phyloP scores from a whole-genome alignment of 2,329 filamentous ascomycete species.

The Aquanectria penicillioides region DNA sequence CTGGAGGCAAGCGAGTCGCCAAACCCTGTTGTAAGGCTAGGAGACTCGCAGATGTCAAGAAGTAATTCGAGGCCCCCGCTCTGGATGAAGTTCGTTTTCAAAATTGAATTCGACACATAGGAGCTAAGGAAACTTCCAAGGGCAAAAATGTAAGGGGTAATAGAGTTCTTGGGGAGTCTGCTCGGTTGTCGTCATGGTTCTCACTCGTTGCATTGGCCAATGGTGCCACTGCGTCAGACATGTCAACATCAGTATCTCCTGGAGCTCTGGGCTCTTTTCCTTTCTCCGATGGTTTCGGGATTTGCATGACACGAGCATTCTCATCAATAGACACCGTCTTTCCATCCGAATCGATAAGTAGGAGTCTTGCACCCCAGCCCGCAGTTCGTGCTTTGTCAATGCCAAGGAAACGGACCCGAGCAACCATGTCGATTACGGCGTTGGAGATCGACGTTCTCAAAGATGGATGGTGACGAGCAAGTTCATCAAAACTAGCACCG shows the following conservation, averaged over 20 bases:
- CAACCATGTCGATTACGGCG: constrained; percentile 89
- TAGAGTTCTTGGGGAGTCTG: constrained; percentile 46
- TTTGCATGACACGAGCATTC: constrained; percentile 51
- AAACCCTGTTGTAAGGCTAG: constrained; percentile 74
- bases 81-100: constrained; percentile 80
- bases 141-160: constrained; percentile 78
- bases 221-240: constrained; percentile 66
- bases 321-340: constrained; percentile 64
- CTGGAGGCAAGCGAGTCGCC: constrained; percentile 73
- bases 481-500: constrained; percentile 89
- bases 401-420: constrained; percentile 80
- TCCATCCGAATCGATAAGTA: constrained; percentile 68
- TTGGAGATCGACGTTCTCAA: constrained; percentile 83
- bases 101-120: constrained; percentile 78
- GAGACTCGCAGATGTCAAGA: constrained; percentile 83
- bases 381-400: constrained; percentile 73
- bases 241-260: constrained; percentile 68
- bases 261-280: constrained; percentile 51
- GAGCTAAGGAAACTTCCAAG: constrained; percentile 78
- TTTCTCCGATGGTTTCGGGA: constrained; percentile 44
- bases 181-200: constrained; percentile 22
- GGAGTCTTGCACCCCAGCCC: constrained; percentile 83
- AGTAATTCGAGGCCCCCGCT: constrained; percentile 84
- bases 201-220: constrained; percentile 26
- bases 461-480: constrained; percentile 90